Base-by-base conservation (phyloP, 805 yeast genomes). In the Myxozyma sirexii region DNA sequence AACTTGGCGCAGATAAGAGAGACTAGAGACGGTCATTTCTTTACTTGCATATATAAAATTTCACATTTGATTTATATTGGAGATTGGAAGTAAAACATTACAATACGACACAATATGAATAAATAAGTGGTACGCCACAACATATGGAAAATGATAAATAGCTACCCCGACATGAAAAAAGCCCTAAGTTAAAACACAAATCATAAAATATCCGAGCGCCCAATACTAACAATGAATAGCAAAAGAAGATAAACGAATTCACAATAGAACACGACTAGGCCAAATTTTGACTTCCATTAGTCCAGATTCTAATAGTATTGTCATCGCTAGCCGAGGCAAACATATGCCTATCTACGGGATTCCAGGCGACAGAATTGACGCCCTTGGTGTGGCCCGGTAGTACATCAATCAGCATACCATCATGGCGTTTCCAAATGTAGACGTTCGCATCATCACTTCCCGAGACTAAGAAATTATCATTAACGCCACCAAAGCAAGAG, bases 251-350 rank as follows among this genome's bases (percentile, higher is more conserved):
- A 51, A 15, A 46, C 15, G 17, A 17, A 31, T n/a, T 19, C 7
- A 17, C 12, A 29, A 2, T 12, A n/a, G 12, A 33, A 6, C 23
- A 47, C 4, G 4, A 27, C 7, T 17, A 38, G 21, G 2, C 12
- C 26, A 31, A 23, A 31, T 27, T 21, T 13, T 33, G 41, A 21
- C 41, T 13, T 31, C 39, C 54, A 39, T 46, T 62, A 15, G 63
- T 53, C 66, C 66, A 62, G 10, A 62, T 60, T 45, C 66, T 45
- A 26, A 62, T 56, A 90, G 79, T 73, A 19, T 82, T 79, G 71
- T 92, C 97, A 72, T 91, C 97, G 15, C 96, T 90, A 41, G 90
- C 91, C 21, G 93, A 85, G 5, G 90, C 94, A 82, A 92, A 85
- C 73, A 85, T 74, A 12, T 72, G 68, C 52, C 75, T 73, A 41